Conservation (phyloP, 2,329 filamentous ascomycete species). For the Botrytis fragariae region DNA sequence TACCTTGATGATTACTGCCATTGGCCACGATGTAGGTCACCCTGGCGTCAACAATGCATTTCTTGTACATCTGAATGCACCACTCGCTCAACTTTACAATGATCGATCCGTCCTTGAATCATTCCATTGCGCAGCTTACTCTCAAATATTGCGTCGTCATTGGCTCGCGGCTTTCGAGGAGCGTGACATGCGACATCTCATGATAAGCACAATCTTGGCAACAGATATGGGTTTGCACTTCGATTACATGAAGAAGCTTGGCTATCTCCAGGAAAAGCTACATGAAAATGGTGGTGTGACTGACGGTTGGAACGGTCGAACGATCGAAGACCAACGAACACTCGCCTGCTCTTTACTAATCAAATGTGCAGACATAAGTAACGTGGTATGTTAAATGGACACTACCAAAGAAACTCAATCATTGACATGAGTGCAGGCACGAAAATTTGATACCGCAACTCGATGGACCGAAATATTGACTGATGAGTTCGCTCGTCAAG, state of each 20-base stretch:
- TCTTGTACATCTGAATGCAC: constrained; percentile 84
- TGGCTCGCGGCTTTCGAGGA: constrained; percentile 85
- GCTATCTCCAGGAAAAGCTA: constrained; percentile 76
- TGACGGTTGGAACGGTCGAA: constrained; percentile 74
- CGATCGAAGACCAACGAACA: constrained; percentile 72
- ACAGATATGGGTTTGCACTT: constrained; percentile 98
- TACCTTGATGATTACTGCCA: constrained; percentile 88
- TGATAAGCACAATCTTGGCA: constrained; percentile 96
- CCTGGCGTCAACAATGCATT: constrained; percentile 98
- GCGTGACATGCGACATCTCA: constrained; percentile 75
- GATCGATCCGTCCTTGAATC: constrained; percentile 95
- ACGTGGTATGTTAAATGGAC: constrained; percentile 67
- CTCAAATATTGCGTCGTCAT: constrained; percentile 87
- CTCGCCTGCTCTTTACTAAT: constrained; percentile 88
- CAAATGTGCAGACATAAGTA: constrained; percentile 98
- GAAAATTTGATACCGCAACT: constrained; percentile 76
- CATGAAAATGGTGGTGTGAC: constrained; percentile 58
- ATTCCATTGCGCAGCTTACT: constrained; percentile 96
- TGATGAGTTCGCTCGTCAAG: constrained; percentile 91
- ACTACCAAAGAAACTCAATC: constrained; percentile 20
- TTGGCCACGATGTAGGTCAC: constrained; percentile 96
- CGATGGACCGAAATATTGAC: constrained; percentile 94
- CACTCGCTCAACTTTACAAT: constrained; percentile 92
- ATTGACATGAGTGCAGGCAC: constrained; percentile 56
- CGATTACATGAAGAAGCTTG: constrained; percentile 89